These are phyloP conservation scores for Proliferodiscus dingleyae DNA, from an alignment of 2,329 filamentous ascomycete species.

Conservation along the genomic window DNA sequence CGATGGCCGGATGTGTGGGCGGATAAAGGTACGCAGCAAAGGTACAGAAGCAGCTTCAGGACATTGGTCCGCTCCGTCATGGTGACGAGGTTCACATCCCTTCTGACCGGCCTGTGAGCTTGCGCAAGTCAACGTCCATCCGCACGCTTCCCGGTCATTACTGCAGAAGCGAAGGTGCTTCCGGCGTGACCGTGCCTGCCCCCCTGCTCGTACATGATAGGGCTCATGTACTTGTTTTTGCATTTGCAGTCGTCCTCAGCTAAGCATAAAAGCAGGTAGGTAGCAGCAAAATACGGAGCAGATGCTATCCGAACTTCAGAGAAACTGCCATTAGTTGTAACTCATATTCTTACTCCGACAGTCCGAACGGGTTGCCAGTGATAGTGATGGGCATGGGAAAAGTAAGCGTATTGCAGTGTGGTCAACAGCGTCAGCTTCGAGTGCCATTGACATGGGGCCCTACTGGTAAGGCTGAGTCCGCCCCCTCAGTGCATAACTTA, in stretches of 20 bases:
- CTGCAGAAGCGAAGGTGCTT: not conserved
- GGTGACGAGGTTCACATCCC: not conserved
- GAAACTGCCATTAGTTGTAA: too few relatives aligned
- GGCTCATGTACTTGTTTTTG: not conserved
- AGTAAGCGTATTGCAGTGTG: too few relatives aligned
- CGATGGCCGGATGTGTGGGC: not conserved
- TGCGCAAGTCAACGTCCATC: not conserved
- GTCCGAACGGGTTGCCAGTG: too few relatives aligned
- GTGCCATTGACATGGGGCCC: not conserved
- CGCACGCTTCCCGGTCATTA: not conserved
- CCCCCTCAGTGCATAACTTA: not conserved
- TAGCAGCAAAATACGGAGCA: too few relatives aligned
- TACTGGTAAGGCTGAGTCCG: not conserved
- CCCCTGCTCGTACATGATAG: slow-evolving; percentile 1
- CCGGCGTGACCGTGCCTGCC: slow-evolving; percentile 1
- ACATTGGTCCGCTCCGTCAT: not conserved
- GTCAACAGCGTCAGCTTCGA: too few relatives aligned
- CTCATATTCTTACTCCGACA: too few relatives aligned
- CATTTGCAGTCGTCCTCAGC: too few relatives aligned
- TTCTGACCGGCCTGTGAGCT: not conserved
- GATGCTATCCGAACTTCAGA: too few relatives aligned
- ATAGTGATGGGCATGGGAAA: too few relatives aligned
- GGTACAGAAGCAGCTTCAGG: too few relatives aligned
- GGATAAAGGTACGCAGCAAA: too few relatives aligned
- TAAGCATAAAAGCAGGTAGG: too few relatives aligned